phyloP scores from a whole-genome alignment of 495 filamentous ascomycete genomes.

The Neurospora discreta region DNA sequence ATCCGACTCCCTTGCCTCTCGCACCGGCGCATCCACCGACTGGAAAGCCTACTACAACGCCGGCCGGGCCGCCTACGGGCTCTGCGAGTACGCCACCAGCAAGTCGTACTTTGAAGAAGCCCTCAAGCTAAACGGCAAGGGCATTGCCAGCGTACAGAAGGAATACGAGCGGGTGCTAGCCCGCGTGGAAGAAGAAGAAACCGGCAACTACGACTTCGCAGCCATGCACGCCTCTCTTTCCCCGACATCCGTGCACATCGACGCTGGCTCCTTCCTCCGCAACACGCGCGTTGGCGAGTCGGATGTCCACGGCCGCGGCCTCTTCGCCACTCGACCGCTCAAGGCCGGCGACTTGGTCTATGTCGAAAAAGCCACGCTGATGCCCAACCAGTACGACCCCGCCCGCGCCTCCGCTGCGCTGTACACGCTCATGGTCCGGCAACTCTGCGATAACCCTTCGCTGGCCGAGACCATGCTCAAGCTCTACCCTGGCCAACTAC shows the following conservation, averaged over 20 bases:
- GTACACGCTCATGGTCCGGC: conserved; percentile 29
- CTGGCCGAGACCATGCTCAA: conserved; percentile 25
- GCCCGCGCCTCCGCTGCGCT: conserved; percentile 30
- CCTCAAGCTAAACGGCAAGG: conserved; percentile 21
- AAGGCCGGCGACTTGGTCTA: conserved; percentile 40
- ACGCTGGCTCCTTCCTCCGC: conserved; percentile 33
- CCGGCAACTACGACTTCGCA: conserved; percentile 36
- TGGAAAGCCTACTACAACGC: conserved; percentile 41
- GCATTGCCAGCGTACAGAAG: conserved; percentile 12
- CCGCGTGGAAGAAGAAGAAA: conserved; percentile 26
- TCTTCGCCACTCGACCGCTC: conserved; percentile 40
- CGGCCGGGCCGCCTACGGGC: conserved; percentile 36
- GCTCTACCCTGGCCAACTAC: conserved; percentile 29
- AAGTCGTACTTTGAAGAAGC: conserved; percentile 20
- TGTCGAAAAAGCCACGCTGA: conserved; percentile 42
- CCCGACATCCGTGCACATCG: conserved; percentile 23
- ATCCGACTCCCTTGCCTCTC: conserved; percentile 27
- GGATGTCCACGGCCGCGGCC: conserved; percentile 27
- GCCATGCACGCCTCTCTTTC: conserved; percentile 23
- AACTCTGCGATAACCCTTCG: conserved; percentile 41
- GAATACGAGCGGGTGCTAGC: conserved; percentile 24
- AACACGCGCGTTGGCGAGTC: conserved; percentile 12
- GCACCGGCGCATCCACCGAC: conserved; percentile 13
- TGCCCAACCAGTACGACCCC: conserved; percentile 23
- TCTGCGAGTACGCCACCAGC: conserved; percentile 26